A percentile compares a stretch with the other conserved stretches of the same genome.
phyloP scores from a whole-genome alignment of 192 early-diverging fungal species.

The Entomortierella lignicola region DNA sequence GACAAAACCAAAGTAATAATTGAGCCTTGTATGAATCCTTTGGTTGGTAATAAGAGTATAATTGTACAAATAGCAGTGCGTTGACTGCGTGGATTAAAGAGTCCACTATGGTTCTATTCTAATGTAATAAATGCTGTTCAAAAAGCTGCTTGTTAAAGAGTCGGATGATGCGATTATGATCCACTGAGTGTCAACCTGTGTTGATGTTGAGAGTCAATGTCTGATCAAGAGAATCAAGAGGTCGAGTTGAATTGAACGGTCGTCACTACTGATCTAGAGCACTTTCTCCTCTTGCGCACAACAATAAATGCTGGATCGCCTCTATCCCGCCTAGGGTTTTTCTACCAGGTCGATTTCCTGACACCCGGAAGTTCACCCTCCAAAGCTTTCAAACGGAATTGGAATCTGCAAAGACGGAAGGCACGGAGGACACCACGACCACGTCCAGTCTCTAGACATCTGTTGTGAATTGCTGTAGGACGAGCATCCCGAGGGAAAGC shows the following conservation, averaged over 20 bases:
- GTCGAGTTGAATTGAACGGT: too few species aligned
- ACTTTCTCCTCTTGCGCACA: background rate
- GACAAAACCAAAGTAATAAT: too few species aligned
- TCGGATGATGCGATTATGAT: too few species aligned
- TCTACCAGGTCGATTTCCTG: constrained; percentile 84
- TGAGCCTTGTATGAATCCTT: too few species aligned
- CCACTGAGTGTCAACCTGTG: too few species aligned
- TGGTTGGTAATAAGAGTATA: background rate
- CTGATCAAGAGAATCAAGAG: too few species aligned
- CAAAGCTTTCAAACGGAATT: constrained; percentile 83
- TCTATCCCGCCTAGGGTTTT: background rate
- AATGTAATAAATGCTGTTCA: background rate
- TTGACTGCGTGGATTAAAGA: background rate
- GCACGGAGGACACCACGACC: constrained; percentile 81
- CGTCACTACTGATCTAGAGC: background rate
- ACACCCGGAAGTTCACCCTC: constrained; percentile 85
- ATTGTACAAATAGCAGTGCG: background rate
- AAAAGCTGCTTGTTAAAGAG: too few species aligned
- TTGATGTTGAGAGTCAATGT: too few species aligned
- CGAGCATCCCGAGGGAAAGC: constrained; percentile 72
- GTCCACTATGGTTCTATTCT: background rate
- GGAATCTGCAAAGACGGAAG: constrained; percentile 80
- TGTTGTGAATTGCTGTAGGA: constrained; percentile 74
- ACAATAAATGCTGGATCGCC: background rate
- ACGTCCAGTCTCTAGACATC: constrained; percentile 81